These are phyloP conservation scores for Penicillium oxalicum DNA, from an alignment of 2,329 filamentous ascomycete species.

Conservation along the genomic window DNA sequence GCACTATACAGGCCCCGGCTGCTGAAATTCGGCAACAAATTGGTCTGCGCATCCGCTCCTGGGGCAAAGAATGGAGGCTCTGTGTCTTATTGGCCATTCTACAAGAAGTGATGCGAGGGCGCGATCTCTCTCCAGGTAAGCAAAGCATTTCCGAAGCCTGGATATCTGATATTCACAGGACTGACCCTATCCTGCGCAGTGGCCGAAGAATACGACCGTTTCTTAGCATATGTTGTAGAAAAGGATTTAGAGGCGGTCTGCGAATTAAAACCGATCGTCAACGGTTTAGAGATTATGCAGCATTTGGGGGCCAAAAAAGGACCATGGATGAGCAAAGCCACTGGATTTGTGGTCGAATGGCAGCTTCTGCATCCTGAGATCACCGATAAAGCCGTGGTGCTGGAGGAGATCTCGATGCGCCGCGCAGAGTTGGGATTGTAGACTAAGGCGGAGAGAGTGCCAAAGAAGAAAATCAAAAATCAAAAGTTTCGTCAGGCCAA, in stretches of 20 bases:
- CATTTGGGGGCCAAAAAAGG: conserved; percentile 61
- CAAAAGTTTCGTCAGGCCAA: too few relatives aligned
- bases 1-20: conserved; percentile 22
- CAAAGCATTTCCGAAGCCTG: conserved; percentile 2
- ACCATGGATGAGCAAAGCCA: conserved; percentile 74
- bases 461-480: too few relatives aligned
- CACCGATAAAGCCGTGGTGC: conserved; percentile 52
- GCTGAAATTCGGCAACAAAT: conserved; percentile 34
- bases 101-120: conserved; percentile 34
- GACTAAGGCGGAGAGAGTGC: conserved; percentile 6
- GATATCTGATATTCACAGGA: not conserved
- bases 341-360: conserved; percentile 79
- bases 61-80: conserved; percentile 37
- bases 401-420: conserved; percentile 54
- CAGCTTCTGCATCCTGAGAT: conserved; percentile 70
- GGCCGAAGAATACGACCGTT: conserved; percentile 47
- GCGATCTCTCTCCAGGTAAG: conserved; percentile 27
- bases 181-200: conserved; percentile 26
- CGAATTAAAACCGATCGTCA: conserved; percentile 58
- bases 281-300: conserved; percentile 67
- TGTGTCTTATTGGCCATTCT: conserved; percentile 36
- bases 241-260: conserved; percentile 48
- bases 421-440: conserved; percentile 46
- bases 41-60: conserved; percentile 30
- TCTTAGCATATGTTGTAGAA: conserved; percentile 48